These are phyloP conservation scores for Aspergillus quadrilineatus DNA, from an alignment of 2,329 filamentous ascomycete genomes.

Conservation along the genomic window DNA sequence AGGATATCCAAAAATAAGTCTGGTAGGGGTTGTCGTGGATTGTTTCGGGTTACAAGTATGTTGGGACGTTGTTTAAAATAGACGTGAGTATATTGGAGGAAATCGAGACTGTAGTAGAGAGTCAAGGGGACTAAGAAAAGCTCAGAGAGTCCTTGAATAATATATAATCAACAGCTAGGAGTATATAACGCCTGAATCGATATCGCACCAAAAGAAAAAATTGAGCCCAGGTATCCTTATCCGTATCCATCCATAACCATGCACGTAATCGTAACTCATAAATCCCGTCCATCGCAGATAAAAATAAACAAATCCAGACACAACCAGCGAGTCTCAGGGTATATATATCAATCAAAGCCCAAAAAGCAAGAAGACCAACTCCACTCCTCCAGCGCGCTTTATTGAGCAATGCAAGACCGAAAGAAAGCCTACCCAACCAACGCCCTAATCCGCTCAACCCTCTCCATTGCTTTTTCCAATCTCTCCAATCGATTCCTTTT, in stretches of 20 bases:
- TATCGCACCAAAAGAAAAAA: background rate
- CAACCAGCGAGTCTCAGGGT: slow-evolving; percentile 7
- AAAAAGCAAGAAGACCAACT: slow-evolving; percentile 11
- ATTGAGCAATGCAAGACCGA: background rate
- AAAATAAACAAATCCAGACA: background rate
- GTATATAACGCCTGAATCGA: background rate
- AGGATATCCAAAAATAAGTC: background rate
- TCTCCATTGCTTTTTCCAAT: slow-evolving; percentile 56
- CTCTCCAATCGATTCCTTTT: slow-evolving; percentile 54
- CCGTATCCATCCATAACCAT: slow-evolving; percentile 12
- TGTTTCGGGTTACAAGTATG: too few species aligned
- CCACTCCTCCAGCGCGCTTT: background rate
- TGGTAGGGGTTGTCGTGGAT: too few species aligned
- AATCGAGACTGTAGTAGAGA: too few species aligned
- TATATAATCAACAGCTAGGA: background rate
- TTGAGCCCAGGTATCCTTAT: slow-evolving; percentile 1
- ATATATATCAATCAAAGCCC: slow-evolving; percentile 7
- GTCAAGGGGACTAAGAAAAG: background rate
- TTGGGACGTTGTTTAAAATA: background rate
- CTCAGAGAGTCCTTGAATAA: background rate
- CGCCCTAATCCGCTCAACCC: slow-evolving; percentile 58
- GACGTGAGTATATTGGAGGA: background rate
- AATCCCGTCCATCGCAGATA: background rate
- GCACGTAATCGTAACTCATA: slow-evolving; percentile 14
- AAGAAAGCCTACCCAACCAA: slow-evolving; percentile 44